These are phyloP conservation scores for Mrakia blollopis DNA, from an alignment of 768 basidiomycete genomes.

Conservation along the genomic window DNA sequence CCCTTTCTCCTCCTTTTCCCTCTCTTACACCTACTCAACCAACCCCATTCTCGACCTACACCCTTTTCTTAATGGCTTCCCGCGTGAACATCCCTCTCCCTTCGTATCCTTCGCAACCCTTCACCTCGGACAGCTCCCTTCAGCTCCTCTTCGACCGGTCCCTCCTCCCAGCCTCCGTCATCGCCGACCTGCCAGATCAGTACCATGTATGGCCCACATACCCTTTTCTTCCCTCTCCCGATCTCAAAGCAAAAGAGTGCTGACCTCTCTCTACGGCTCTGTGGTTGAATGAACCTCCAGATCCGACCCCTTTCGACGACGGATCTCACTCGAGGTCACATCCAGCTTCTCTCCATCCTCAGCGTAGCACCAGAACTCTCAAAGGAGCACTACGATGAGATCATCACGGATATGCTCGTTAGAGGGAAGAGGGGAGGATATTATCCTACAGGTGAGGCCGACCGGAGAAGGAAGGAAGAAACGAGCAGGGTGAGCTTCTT, in stretches of 20 bases:
- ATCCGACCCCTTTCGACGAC: conserved; percentile 82
- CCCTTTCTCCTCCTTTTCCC: too few relatives aligned
- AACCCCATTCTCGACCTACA: too few relatives aligned
- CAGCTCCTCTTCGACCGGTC: conserved; percentile 72
- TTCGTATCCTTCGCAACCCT: conserved; percentile 31
- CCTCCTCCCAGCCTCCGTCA: conserved; percentile 64
- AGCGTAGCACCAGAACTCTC: conserved; percentile 66
- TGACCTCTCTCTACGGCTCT: not conserved
- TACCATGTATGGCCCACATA: conserved; percentile 56
- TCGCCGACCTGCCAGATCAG: conserved; percentile 56
- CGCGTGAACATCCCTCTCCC: not conserved
- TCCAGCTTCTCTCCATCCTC: conserved; percentile 70
- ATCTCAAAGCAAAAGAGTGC: not conserved
- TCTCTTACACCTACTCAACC: too few relatives aligned
- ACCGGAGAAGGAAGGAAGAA: too few relatives aligned
- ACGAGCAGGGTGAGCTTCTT: not conserved
- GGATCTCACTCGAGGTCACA: conserved; percentile 76
- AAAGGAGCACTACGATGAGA: conserved; percentile 57
- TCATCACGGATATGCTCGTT: conserved; percentile 21
- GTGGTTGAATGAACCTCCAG: conserved; percentile 47
- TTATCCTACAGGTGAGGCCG: conserved; percentile 22
- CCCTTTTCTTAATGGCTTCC: too few relatives aligned
- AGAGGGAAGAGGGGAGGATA: conserved; percentile 24
- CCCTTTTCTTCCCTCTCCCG: too few relatives aligned
- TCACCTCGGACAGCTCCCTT: conserved; percentile 62